These are phyloP conservation scores for Solanum sitiens DNA, from an alignment of 257 asterid genomes.

Conservation along the genomic window DNA sequence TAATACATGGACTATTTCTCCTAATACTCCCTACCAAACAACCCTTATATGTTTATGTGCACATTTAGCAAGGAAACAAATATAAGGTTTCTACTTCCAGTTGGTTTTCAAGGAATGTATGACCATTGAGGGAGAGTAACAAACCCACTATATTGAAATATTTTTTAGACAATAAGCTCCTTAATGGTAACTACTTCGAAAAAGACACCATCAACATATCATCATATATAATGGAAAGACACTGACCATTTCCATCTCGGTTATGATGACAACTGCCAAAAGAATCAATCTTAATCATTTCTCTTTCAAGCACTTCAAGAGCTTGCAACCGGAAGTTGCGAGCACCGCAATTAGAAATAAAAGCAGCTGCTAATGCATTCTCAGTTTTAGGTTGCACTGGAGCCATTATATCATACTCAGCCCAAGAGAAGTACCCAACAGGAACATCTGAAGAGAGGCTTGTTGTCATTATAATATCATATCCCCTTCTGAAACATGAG, in stretches of 20 bases:
- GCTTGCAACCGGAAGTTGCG: conserved; percentile 88
- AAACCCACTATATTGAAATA: neutral
- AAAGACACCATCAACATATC: neutral
- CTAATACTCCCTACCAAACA: neutral
- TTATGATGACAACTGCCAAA: conserved; percentile 87
- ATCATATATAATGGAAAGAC: neutral
- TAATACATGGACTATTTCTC: neutral
- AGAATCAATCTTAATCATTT: conserved; percentile 66
- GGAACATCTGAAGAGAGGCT: conserved; percentile 99
- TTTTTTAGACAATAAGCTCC: neutral
- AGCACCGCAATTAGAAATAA: conserved; percentile 93
- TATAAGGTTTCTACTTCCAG: neutral
- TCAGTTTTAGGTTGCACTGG: conserved; percentile 85
- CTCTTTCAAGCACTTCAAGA: conserved; percentile 69
- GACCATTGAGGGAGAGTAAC: neutral
- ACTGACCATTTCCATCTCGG: conserved; percentile 72
- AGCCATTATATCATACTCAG: conserved; percentile 94
- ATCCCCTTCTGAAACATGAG: conserved; percentile 56
- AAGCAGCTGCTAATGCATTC: conserved; percentile 82
- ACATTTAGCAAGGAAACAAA: neutral
- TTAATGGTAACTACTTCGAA: neutral
- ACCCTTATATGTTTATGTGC: neutral
- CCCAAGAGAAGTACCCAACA: conserved; percentile 98
- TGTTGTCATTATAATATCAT: conserved; percentile 76
- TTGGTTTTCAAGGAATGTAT: neutral